Conservation (phyloP, 176 grass and related monocot genomes). For the Avena atlantica region DNA sequence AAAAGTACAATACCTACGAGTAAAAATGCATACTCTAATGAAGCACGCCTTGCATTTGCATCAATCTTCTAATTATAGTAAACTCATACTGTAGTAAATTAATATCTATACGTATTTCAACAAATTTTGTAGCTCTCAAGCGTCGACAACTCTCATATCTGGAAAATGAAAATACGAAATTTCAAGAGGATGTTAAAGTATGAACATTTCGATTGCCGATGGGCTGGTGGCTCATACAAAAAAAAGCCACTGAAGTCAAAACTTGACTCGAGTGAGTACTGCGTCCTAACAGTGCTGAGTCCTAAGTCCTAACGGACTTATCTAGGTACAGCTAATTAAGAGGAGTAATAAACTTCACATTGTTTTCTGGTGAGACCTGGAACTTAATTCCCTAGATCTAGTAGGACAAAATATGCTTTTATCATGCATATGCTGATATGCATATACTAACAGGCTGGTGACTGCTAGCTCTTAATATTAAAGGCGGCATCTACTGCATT, state of each 20-base stretch:
- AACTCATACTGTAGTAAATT: too few species aligned
- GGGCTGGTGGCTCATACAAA: not conserved
- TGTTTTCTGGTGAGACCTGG: not conserved
- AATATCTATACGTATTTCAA: too few species aligned
- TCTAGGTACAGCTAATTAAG: not conserved
- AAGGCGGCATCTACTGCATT: not conserved
- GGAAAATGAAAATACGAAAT: not conserved
- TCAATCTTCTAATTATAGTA: too few species aligned
- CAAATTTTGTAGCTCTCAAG: too few species aligned
- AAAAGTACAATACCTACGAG: too few species aligned
- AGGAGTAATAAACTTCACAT: not conserved
- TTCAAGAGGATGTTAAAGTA: not conserved
- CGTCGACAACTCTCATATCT: not conserved
- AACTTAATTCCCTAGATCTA: not conserved
- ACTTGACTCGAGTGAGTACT: not conserved
- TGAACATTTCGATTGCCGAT: not conserved
- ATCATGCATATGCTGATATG: too few species aligned
- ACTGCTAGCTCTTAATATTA: slow-evolving; percentile 4
- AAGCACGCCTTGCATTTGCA: too few species aligned
- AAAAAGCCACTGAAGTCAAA: not conserved
- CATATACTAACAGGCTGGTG: too few species aligned
- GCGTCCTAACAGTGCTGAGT: not conserved
- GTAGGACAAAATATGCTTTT: not conserved
- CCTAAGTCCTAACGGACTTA: not conserved
- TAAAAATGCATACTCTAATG: too few species aligned